Conservation (phyloP, 2,329 filamentous ascomycete genomes). For the Pseudogymnoascus sp. region DNA sequence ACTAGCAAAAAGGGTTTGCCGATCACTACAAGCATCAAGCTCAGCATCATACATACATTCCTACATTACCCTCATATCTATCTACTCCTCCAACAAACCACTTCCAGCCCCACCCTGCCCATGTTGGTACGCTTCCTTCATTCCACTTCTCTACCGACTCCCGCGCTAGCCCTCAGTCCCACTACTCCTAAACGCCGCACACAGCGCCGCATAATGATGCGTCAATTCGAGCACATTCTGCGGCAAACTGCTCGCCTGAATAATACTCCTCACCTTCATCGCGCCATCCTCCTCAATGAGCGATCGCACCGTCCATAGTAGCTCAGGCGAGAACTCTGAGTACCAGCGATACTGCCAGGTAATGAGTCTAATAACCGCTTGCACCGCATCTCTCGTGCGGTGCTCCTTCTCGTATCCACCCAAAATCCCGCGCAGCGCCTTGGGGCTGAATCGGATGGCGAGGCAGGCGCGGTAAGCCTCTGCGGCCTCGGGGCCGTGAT, state of each 20-base stretch:
- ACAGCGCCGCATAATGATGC: slow-evolving; percentile 90
- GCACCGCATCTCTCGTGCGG: slow-evolving; percentile 72
- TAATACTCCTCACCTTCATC: slow-evolving; percentile 93
- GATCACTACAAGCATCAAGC: neutral
- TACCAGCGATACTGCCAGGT: slow-evolving; percentile 99
- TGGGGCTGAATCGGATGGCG: slow-evolving; percentile 81
- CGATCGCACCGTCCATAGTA: slow-evolving; percentile 79
- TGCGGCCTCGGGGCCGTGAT: slow-evolving; percentile 82
- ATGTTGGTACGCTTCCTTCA: neutral
- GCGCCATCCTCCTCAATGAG: slow-evolving; percentile 96
- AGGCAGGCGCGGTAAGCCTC: slow-evolving; percentile 90
- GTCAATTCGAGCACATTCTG: slow-evolving; percentile 90
- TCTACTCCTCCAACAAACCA: neutral
- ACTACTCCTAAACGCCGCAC: slow-evolving; percentile 88
- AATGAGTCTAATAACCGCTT: slow-evolving; percentile 79
- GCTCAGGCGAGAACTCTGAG: slow-evolving; percentile 91
- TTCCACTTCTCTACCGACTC: neutral
- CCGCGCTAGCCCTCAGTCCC: slow-evolving; percentile 39
- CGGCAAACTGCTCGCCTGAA: slow-evolving; percentile 88
- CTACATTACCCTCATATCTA: slow-evolving; percentile 15
- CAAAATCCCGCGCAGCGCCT: slow-evolving; percentile 78
- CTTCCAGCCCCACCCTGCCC: neutral
- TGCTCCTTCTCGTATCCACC: slow-evolving; percentile 68
- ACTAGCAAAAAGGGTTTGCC: neutral
- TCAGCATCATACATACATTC: neutral